These are phyloP conservation scores for Penicillium sp. DNA, from an alignment of 2,329 filamentous ascomycete genomes.

Conservation along the genomic window DNA sequence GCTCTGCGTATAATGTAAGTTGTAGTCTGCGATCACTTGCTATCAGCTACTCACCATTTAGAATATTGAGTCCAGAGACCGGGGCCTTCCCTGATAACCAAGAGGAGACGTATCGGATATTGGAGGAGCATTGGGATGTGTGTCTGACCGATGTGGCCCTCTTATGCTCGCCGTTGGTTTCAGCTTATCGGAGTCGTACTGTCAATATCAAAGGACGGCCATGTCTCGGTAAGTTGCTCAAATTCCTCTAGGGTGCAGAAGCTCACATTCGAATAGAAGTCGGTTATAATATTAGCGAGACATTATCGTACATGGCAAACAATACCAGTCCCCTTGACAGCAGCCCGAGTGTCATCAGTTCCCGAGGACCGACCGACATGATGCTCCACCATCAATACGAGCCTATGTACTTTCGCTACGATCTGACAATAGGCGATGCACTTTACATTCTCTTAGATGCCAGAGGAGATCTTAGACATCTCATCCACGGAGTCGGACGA, in stretches of 20 bases:
- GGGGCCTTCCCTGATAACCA: background rate
- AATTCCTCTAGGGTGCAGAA: background rate
- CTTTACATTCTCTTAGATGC: constrained; percentile 18
- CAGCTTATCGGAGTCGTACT: constrained; percentile 1
- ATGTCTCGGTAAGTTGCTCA: background rate
- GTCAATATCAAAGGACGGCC: background rate
- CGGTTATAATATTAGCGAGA: constrained; percentile 19
- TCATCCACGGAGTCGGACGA: constrained; percentile 14
- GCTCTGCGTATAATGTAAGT: too few species aligned
- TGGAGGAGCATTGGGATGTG: background rate
- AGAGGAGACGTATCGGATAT: background rate
- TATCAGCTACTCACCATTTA: too few species aligned
- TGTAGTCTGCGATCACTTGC: too few species aligned
- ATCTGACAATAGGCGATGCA: constrained; percentile 13
- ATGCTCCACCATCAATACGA: constrained; percentile 18
- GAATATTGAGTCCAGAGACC: background rate
- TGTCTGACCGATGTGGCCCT: too few species aligned
- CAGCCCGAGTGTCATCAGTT: constrained; percentile 14
- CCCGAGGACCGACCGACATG: constrained; percentile 12
- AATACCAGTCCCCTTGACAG: constrained; percentile 17
- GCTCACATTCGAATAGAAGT: constrained; percentile 10
- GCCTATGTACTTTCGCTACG: constrained; percentile 20
- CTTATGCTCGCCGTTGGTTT: background rate
- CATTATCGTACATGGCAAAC: constrained; percentile 16
- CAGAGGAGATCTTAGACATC: constrained; percentile 11